Conservation (phyloP, 176 grass and related monocot genomes). For the Zizania latifolia region DNA sequence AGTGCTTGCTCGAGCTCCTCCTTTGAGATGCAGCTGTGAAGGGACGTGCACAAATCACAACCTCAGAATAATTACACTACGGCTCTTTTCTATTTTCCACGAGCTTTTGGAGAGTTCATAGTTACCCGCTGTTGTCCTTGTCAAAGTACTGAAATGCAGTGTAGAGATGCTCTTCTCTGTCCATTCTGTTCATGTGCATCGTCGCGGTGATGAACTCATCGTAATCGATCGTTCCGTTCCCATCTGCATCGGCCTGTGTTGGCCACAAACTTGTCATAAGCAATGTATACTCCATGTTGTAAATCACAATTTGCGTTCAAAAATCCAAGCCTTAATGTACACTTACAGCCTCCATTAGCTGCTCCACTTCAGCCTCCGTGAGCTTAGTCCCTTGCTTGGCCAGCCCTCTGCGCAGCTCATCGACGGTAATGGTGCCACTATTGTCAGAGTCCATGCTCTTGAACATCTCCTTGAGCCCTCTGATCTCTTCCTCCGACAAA, state of each 20-base stretch:
- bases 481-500: constrained; percentile 81
- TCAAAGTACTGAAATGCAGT: constrained; percentile 84
- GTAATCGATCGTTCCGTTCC: constrained; percentile 76
- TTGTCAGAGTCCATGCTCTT: constrained; percentile 79
- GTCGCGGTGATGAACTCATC: constrained; percentile 89
- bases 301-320: not conserved
- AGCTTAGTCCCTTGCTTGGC: constrained; percentile 80
- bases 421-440: constrained; percentile 77
- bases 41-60: not conserved
- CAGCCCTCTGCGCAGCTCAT: constrained; percentile 58
- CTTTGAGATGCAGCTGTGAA: constrained; percentile 59
- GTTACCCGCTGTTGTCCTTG: constrained; percentile 79
- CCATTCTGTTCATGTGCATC: constrained; percentile 91
- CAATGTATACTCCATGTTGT: not conserved
- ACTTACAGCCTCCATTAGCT: constrained; percentile 82
- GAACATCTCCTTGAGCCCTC: constrained; percentile 86
- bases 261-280: not conserved
- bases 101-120: not conserved
- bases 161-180: constrained; percentile 79
- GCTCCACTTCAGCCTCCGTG: constrained; percentile 55
- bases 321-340: not conserved
- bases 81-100: not conserved
- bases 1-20: constrained; percentile 88
- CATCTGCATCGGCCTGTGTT: constrained; percentile 71
- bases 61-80: not conserved